phyloP scores from a whole-genome alignment of 768 basidiomycete genomes.

The Omphalotus guepiniiformis region DNA sequence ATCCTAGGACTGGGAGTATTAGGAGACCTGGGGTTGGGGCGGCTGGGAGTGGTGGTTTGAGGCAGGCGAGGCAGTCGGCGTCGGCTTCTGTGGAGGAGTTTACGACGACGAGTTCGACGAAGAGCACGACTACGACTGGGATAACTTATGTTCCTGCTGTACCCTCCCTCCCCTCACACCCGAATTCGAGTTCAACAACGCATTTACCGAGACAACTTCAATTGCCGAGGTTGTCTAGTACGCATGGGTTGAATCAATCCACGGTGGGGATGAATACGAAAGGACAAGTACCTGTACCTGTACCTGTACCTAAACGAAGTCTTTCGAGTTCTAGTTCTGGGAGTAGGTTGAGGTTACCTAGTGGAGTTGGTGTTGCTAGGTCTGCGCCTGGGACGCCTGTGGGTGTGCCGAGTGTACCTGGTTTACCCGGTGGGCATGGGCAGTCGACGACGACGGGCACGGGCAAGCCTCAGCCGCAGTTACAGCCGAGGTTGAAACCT shows the following conservation, averaged over 20 bases:
- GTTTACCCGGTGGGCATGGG: conserved; percentile 6
- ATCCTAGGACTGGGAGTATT: conserved; percentile 15
- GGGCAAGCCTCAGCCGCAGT: conserved; percentile 2
- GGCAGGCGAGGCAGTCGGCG: neutral
- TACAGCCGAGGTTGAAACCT: conserved; percentile 45
- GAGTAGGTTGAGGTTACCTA: conserved; percentile 16
- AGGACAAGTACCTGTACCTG: conserved; percentile 33
- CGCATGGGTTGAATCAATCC: too few relatives aligned
- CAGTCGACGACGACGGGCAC: conserved; percentile 2
- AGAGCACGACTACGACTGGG: conserved; percentile 24
- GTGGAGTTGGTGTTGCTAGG: conserved; percentile 9
- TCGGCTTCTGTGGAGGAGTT: conserved; percentile 3
- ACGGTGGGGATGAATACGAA: conserved; percentile 13
- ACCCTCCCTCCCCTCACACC: conserved; percentile 9
- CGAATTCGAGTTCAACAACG: conserved; percentile 10
- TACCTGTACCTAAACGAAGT: conserved; percentile 17
- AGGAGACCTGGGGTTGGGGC: conserved; percentile 5
- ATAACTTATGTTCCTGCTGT: conserved; percentile 32
- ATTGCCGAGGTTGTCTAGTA: conserved; percentile 22
- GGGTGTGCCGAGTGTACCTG: neutral
- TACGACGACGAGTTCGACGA: conserved; percentile 19
- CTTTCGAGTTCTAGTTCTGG: conserved; percentile 21
- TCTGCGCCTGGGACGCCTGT: neutral
- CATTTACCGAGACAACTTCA: conserved; percentile 23
- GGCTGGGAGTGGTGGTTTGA: neutral